phyloP scores from a whole-genome alignment of 345 rosid species.

The Brassica rapa region DNA sequence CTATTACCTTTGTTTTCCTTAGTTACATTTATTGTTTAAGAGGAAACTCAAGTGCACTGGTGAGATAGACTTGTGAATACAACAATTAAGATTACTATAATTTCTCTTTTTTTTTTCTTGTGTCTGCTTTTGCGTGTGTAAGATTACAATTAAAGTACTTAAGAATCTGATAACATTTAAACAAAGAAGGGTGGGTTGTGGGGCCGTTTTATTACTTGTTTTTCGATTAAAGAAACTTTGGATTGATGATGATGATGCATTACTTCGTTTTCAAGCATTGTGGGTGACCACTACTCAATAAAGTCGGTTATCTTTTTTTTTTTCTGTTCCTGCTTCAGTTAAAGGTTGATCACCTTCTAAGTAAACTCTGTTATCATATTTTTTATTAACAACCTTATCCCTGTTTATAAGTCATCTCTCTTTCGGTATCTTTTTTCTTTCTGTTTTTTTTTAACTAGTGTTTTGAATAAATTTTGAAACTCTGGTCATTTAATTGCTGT shows the following conservation, averaged over 20 bases:
- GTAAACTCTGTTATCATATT: slow-evolving; percentile 36
- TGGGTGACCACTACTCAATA: slow-evolving; percentile 47
- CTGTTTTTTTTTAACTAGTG: slow-evolving; percentile 12
- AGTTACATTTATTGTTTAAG: slow-evolving; percentile 8
- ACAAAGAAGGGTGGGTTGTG: slow-evolving; percentile 25
- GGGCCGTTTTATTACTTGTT: slow-evolving; percentile 30
- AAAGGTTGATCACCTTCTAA: slow-evolving; percentile 45
- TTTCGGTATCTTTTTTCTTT: slow-evolving; percentile 20
- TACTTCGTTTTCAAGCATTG: slow-evolving; percentile 67
- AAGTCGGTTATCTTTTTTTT: slow-evolving; percentile 26
- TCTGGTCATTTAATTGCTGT: not conserved
- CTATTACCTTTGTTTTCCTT: slow-evolving; percentile 18
- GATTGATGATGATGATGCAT: slow-evolving; percentile 21
- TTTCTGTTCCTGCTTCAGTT: slow-evolving; percentile 40
- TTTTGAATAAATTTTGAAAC: not conserved
- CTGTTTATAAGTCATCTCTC: slow-evolving; percentile 27
- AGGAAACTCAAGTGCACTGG: slow-evolving; percentile 16
- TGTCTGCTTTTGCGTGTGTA: slow-evolving; percentile 39
- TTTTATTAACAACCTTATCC: slow-evolving; percentile 6
- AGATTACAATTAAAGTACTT: slow-evolving; percentile 36
- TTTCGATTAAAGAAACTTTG: slow-evolving; percentile 30
- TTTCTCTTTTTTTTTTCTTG: not conserved
- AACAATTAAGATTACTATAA: not conserved
- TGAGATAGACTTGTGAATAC: slow-evolving; percentile 27
- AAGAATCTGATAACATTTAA: slow-evolving; percentile 27